These are phyloP conservation scores for Wickerhamomyces alni DNA, from an alignment of 805 yeast genomes.

Conservation along the genomic window DNA sequence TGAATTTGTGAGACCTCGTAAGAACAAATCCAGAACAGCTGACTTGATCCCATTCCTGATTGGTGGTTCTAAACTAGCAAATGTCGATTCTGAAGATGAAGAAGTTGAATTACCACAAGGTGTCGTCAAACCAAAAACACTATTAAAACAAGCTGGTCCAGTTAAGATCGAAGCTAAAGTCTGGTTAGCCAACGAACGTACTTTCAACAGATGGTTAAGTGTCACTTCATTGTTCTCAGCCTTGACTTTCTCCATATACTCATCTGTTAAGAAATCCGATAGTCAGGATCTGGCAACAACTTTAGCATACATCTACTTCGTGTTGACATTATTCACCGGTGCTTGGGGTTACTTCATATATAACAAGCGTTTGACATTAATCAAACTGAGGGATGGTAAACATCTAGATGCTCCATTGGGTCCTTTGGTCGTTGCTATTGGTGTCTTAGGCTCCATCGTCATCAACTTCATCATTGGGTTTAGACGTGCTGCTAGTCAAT, in stretches of 20 bases:
- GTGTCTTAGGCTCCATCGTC: slow-evolving; percentile 57
- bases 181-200: slow-evolving; percentile 97
- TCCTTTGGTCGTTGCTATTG: slow-evolving; percentile 72
- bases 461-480: slow-evolving; percentile 71
- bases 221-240: slow-evolving; percentile 82
- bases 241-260: slow-evolving; percentile 77
- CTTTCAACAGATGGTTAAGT: slow-evolving; percentile 92
- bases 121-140: slow-evolving; percentile 71
- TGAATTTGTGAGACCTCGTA: slow-evolving; percentile 21
- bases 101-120: slow-evolving; percentile 87
- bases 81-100: slow-evolving; percentile 80
- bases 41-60: slow-evolving; percentile 30
- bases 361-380: slow-evolving; percentile 61
- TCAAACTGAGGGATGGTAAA: slow-evolving; percentile 74
- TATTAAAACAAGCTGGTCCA: slow-evolving; percentile 86
- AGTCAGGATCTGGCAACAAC: slow-evolving; percentile 56
- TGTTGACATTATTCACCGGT: slow-evolving; percentile 74
- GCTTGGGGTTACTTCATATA: slow-evolving; percentile 86
- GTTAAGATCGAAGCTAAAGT: slow-evolving; percentile 95
- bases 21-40: slow-evolving; percentile 19
- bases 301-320: slow-evolving; percentile 77
- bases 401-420: slow-evolving; percentile 90
- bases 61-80: slow-evolving; percentile 40
- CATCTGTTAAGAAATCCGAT: slow-evolving; percentile 63
- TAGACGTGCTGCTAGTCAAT: slow-evolving; percentile 28